These are phyloP conservation scores for Boletus calvinii DNA, from an alignment of 1,284 basidiomycete species.

Conservation along the genomic window DNA sequence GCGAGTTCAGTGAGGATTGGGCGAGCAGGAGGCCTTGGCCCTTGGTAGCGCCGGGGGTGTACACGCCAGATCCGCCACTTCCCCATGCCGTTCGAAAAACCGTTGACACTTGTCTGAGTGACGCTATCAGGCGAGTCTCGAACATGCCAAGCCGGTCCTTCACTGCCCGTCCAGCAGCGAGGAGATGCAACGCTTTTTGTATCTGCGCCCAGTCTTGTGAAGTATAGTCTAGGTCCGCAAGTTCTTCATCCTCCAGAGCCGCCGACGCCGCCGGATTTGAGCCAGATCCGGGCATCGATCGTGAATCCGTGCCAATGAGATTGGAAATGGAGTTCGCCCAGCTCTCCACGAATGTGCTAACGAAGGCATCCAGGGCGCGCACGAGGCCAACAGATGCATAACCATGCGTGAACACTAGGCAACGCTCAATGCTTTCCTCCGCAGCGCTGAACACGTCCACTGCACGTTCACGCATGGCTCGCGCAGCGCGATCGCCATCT, in stretches of 20 bases:
- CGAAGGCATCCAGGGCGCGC: constrained; percentile 67
- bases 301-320: constrained; percentile 28
- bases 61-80: constrained; percentile 52
- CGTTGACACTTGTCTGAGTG: constrained; percentile 57
- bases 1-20: constrained; percentile 80
- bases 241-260: constrained; percentile 44
- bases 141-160: constrained; percentile 66
- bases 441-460: constrained; percentile 73
- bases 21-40: constrained; percentile 74
- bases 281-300: constrained; percentile 3
- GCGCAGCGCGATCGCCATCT: constrained; percentile 59
- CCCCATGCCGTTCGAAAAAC: constrained; percentile 53
- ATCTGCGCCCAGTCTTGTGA: constrained; percentile 85
- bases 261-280: constrained; percentile 32
- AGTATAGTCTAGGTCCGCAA: constrained; percentile 82
- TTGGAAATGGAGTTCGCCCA: constrained; percentile 58
- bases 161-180: constrained; percentile 73
- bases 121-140: constrained; percentile 63
- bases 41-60: constrained; percentile 59
- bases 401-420: constrained; percentile 81
- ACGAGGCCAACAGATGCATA: constrained; percentile 77
- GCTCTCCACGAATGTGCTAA: constrained; percentile 62
- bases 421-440: constrained; percentile 77
- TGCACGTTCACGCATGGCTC: constrained; percentile 68
- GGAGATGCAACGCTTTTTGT: constrained; percentile 78